Evolutionary conservation across 1,139 yeast species (phyloP), one percentile per base, ranked within the genome.

Genomic region (Hyphopichia wangnamkhiaoensis): DNA sequence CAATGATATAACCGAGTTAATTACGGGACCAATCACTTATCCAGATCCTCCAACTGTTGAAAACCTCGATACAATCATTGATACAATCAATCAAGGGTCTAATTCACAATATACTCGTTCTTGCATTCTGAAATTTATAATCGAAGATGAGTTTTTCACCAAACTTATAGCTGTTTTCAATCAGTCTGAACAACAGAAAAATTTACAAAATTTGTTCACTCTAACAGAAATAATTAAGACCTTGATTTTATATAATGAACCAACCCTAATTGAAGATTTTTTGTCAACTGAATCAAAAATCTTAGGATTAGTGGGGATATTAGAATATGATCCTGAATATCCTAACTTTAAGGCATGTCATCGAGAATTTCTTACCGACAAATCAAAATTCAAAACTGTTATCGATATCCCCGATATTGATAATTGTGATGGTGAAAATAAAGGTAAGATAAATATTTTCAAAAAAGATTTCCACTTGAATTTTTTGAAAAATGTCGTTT

Each of bases 271-370:
- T 31, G 96, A 89, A 43, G 68, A 75, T 33, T 72, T 91, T 39
- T 65, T 88, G 2, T 74, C 76, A 2, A 47, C 60, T 4, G 93
- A 85, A 47, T 76, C 74, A 3, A 70, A 76, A 40, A 73, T 88
- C 26, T 53, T 74, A 50, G 86, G 87, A 0, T 65, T 87, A 5
- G 76, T 84, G 8, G 95, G 96, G 0, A 84, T 89, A n/a, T 64
- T 93, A 35, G 98, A 93, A 58, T 93, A 91, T 59, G 97, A 91
- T 56, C 86, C 94, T 0, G 95, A 86, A 41, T 87, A 76, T 52
- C 95, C 96, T 0, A 72, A 72, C 17, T 71, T 75, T 47, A 90
- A 88, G 59, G 89, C 96, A 2, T 83, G 86, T 49, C 89, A 88
- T 62, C 69, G 97, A 35, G 79, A 76, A 15, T 82, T 79, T 53